A percentile compares a stretch with the other conserved stretches of the same genome.
Conservation (phyloP, 2,329 filamentous ascomycete species). For the Colletotrichum plurivorum region DNA sequence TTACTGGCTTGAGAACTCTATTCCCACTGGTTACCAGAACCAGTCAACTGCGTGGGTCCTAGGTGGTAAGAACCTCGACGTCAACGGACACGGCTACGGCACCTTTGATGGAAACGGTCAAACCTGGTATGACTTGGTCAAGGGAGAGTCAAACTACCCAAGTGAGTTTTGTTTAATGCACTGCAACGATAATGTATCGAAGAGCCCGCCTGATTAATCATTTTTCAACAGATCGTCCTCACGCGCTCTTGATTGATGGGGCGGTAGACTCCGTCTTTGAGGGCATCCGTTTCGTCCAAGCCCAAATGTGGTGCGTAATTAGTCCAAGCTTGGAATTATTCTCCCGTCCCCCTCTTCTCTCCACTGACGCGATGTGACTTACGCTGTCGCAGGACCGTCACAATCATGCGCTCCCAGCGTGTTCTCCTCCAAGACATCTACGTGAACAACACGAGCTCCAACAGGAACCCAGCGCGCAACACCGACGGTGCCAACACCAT, state of each 20-base stretch:
- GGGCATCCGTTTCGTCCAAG: constrained; percentile 65
- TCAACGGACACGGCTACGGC: constrained; percentile 3
- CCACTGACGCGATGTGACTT: too few species aligned
- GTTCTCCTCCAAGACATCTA: constrained; percentile 64
- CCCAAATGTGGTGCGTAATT: constrained; percentile 66
- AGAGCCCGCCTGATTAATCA: too few species aligned
- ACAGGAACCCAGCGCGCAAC: constrained; percentile 50
- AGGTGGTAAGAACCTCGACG: constrained; percentile 11
- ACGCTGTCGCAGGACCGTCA: constrained; percentile 55
- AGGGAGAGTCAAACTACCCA: constrained; percentile 16
- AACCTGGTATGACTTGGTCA: constrained; percentile 29
- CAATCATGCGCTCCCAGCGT: constrained; percentile 61
- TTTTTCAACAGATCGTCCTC: neutral
- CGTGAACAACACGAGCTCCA: constrained; percentile 62
- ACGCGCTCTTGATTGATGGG: constrained; percentile 8
- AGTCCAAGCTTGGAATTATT: neutral
- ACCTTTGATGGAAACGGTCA: constrained; percentile 12
- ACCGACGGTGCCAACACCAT: constrained; percentile 65
- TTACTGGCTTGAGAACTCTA: constrained; percentile 12
- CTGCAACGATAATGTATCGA: too few species aligned
- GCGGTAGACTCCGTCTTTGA: constrained; percentile 49
- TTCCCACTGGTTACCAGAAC: constrained; percentile 20
- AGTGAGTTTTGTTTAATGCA: neutral
- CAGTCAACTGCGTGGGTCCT: constrained; percentile 20
- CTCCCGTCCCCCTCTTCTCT: neutral